Evolutionary conservation across 1,284 basidiomycete species (phyloP), one percentile per base, ranked within the genome.

Genomic region (Cystobasidiaceae sp.): DNA sequence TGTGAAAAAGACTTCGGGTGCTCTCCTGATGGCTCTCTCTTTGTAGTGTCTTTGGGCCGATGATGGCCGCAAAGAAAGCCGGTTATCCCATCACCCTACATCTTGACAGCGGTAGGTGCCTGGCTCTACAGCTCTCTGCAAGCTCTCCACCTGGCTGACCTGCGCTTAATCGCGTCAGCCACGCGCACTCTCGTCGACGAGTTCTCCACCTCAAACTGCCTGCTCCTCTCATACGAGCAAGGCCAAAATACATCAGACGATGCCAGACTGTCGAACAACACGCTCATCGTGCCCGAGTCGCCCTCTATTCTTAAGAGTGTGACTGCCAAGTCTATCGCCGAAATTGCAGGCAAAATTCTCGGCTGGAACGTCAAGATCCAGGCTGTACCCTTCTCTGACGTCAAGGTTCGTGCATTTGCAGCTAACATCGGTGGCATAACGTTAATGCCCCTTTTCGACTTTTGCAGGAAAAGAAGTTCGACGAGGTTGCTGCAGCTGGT

Each of bases 31-130:
- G 27, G 8, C 33, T 54, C 9, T 32, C 15, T 5, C 34, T 28
- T 37, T 41, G 27, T 37, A 63, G 60, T 41, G 67, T 58, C n/a
- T 75, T 75, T 51, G 67, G 54, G 9, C 74, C 72, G 27, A 73
- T 73, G 21, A 66, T 68, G 2, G 68, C 60, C 1, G 76, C 75
- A 8, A 77, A 77, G 72, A 71, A 74, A 61, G 68, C 69, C 7
- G 76, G 76, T 30, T 77, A 74, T 58, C 69, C 72, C 15, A 77
- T 77, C 70, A 77, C 76, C 11, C 71, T 77, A 1, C 76, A 73
- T 58, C 60, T 73, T 44, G 71, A 74, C 41, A 63, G 54, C 48
- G 44, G 43, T 50, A 33, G 44, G 50, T 19, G 19, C 17, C 13
- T 21, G 27, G 9, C 17, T 9, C 19, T 15, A 15, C n/a, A n/a